A percentile compares a stretch with the other conserved stretches of the same genome.
Conservation (phyloP, 192 early-diverging fungal species). For the Obelidium mucronatum region DNA sequence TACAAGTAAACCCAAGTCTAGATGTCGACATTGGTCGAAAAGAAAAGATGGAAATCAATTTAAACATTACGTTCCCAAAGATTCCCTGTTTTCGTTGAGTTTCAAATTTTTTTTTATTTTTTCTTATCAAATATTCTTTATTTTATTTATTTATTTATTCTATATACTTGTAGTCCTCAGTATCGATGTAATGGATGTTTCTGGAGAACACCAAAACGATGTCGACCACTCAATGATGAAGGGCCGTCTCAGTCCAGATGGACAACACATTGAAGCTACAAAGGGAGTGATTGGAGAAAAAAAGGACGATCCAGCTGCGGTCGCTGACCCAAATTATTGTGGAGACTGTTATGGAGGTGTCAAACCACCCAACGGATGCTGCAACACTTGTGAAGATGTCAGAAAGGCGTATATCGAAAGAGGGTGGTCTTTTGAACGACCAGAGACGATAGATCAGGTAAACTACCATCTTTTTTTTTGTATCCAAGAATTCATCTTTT, state of each 20-base stretch:
- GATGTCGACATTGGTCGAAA: slow-evolving; percentile 84
- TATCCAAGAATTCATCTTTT: background rate
- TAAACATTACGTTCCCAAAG: slow-evolving; percentile 91
- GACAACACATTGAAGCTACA: slow-evolving; percentile 67
- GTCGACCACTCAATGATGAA: slow-evolving; percentile 83
- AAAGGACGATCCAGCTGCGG: slow-evolving; percentile 1
- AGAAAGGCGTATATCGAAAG: slow-evolving; percentile 79
- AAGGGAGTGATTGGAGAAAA: slow-evolving; percentile 50
- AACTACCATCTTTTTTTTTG: background rate
- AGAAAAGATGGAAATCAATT: slow-evolving; percentile 87
- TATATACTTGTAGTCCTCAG: slow-evolving; percentile 81
- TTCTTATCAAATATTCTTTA: background rate
- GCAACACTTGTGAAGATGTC: slow-evolving; percentile 94
- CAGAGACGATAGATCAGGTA: slow-evolving; percentile 85
- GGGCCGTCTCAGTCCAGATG: slow-evolving; percentile 71
- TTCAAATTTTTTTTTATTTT: background rate
- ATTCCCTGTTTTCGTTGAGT: slow-evolving; percentile 86
- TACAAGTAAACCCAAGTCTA: slow-evolving; percentile 75
- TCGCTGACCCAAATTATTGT: slow-evolving; percentile 67
- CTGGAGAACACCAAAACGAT: slow-evolving; percentile 86
- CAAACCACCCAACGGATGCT: slow-evolving; percentile 78
- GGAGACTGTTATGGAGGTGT: slow-evolving; percentile 89
- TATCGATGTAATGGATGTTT: slow-evolving; percentile 94
- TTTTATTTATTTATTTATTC: background rate
- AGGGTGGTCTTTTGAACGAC: slow-evolving; percentile 84